phyloP scores from a whole-genome alignment of 2,329 filamentous ascomycete species.

The Verticillium nubilum region DNA sequence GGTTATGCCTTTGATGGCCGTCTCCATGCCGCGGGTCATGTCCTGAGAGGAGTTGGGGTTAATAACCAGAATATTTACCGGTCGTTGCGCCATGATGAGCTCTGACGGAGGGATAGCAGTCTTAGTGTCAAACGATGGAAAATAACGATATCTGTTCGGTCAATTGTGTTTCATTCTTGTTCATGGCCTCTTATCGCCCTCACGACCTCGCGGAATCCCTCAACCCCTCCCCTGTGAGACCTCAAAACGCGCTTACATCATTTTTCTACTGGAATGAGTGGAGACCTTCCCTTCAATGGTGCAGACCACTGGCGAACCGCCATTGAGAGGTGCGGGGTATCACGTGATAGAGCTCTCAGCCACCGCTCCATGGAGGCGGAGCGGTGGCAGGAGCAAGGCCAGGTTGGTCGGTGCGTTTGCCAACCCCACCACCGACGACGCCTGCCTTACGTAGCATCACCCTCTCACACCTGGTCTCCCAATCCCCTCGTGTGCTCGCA shows the following conservation, averaged over 20 bases:
- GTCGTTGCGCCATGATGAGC: conserved; percentile 8
- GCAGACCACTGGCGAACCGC: not conserved
- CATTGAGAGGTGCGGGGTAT: not conserved
- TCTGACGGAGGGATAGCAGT: not conserved
- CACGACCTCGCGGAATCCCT: not conserved
- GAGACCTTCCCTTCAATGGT: not conserved
- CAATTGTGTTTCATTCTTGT: not conserved
- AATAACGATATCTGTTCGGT: not conserved
- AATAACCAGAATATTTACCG: conserved; percentile 58
- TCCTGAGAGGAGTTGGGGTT: conserved; percentile 72
- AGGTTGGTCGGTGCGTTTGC: conserved; percentile 1
- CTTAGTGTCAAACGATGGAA: not conserved
- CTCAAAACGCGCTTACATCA: not conserved
- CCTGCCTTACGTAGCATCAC: conserved; percentile 12
- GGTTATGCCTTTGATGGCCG: conserved; percentile 37
- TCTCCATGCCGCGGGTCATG: conserved; percentile 65
- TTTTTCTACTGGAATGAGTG: not conserved
- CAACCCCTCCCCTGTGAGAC: not conserved
- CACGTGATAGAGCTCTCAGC: not conserved
- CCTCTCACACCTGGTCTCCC: conserved; percentile 3
- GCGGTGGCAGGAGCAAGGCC: not conserved
- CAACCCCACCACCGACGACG: conserved; percentile 11
- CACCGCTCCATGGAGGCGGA: not conserved
- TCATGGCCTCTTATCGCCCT: not conserved
- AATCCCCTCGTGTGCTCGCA: not conserved